A percentile compares a stretch with the other conserved stretches of the same genome.
phyloP scores from a whole-genome alignment of 345 rosid species.

The Odontarrhena argentea region DNA sequence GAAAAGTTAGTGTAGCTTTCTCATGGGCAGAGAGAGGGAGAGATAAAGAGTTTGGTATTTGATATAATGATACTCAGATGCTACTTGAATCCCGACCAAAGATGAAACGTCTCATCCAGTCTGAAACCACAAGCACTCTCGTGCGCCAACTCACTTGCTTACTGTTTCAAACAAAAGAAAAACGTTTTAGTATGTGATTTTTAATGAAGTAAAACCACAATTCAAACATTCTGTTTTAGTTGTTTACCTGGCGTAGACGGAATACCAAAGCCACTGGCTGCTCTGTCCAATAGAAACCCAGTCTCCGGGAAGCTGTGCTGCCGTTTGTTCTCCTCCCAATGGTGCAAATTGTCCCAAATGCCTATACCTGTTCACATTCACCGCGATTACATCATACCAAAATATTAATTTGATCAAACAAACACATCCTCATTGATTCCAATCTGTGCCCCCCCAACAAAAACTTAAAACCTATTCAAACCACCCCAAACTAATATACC shows the following conservation, averaged over 20 bases:
- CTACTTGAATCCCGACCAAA: conserved; percentile 94
- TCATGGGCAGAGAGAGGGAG: background rate
- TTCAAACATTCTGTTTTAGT: too few species aligned
- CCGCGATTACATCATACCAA: too few species aligned
- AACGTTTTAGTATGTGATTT: too few species aligned
- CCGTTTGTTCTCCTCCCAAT: conserved; percentile 96
- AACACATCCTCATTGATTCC: background rate
- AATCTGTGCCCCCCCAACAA: background rate
- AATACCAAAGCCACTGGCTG: conserved; percentile 96
- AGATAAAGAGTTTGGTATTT: background rate
- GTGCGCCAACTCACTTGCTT: conserved; percentile 99
- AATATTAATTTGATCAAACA: background rate
- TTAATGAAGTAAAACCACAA: too few species aligned
- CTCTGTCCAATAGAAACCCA: conserved; percentile 95
- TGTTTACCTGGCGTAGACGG: conserved; percentile 85
- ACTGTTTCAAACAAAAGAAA: conserved; percentile 47
- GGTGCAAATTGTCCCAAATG: conserved; percentile 98
- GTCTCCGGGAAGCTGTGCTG: conserved; percentile 96
- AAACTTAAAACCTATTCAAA: too few species aligned
- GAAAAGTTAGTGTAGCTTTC: conserved; percentile 12
- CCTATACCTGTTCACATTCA: conserved; percentile 58
- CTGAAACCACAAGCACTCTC: conserved; percentile 80
- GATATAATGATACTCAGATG: conserved; percentile 44
- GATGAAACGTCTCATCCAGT: conserved; percentile 87
- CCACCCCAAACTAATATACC: background rate